phyloP scores from a whole-genome alignment of 1,284 basidiomycete species.

The Cerrena zonata region DNA sequence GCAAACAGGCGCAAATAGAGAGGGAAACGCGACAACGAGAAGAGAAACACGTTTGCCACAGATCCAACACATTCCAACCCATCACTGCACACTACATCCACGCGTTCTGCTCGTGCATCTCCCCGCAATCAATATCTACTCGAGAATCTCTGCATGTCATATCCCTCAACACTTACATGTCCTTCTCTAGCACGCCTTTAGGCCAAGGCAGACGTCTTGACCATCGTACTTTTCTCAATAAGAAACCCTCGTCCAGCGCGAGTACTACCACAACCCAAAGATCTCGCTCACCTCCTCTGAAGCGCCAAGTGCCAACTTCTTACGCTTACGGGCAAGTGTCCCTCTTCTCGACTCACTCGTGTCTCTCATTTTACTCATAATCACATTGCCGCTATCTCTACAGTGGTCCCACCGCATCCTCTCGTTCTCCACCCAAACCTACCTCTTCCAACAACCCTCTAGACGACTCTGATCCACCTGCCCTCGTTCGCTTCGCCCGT shows the following conservation, averaged over 20 bases:
- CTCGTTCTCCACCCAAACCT: constrained; percentile 57
- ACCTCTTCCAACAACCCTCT: constrained; percentile 21
- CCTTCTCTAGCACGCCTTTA: constrained; percentile 75
- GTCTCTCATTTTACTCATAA: constrained; percentile 9
- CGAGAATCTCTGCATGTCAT: neutral
- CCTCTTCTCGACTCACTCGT: constrained; percentile 10
- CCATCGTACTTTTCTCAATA: constrained; percentile 70
- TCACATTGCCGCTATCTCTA: constrained; percentile 18
- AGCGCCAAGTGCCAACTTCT: constrained; percentile 44
- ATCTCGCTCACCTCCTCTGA: constrained; percentile 27
- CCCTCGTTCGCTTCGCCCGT: constrained; percentile 45
- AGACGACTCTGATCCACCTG: constrained; percentile 40
- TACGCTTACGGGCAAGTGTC: constrained; percentile 62
- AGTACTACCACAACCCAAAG: constrained; percentile 14
- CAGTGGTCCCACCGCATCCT: constrained; percentile 52
- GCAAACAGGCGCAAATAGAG: neutral
- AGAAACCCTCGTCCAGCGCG: constrained; percentile 37
- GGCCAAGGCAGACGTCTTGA: constrained; percentile 79
- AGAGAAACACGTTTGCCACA: neutral
- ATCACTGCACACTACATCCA: neutral
- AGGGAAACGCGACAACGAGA: neutral
- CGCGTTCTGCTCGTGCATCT: neutral
- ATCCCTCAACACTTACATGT: constrained; percentile 49
- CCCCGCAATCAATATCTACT: neutral
- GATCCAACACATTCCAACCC: neutral